Evolutionary conservation across 768 basidiomycete species (phyloP).

Genomic region (Hebeloma cylindrosporum): DNA sequence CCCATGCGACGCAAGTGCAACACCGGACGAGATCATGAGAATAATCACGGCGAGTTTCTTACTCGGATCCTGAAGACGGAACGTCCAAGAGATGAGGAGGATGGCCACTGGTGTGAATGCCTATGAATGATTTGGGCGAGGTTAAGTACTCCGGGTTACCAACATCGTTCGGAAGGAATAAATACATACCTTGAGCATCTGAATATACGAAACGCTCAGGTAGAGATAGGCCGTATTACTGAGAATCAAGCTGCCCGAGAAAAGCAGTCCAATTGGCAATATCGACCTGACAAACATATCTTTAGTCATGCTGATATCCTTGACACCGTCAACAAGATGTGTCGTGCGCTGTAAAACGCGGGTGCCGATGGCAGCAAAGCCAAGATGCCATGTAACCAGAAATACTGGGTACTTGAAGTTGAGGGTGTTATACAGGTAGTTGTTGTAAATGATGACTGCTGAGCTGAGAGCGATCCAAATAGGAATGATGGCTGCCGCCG

Average conservation of each 20-base stretch:
- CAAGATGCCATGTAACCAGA: constrained; percentile 86
- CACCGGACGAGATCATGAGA: constrained; percentile 86
- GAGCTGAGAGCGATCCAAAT: constrained; percentile 92
- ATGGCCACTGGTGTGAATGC: constrained; percentile 91
- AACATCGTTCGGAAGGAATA: not conserved
- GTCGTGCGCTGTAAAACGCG: constrained; percentile 84
- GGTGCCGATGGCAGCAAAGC: constrained; percentile 80
- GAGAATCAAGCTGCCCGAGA: constrained; percentile 87
- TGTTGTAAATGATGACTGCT: constrained; percentile 95
- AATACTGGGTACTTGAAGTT: constrained; percentile 91
- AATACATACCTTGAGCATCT: constrained; percentile 82
- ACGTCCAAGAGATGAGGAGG: constrained; percentile 89
- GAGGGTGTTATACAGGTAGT: constrained; percentile 80
- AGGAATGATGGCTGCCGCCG: constrained; percentile 76
- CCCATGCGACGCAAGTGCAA: constrained; percentile 86
- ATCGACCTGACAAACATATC: constrained; percentile 83
- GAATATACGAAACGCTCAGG: constrained; percentile 91
- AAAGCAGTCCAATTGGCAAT: constrained; percentile 90
- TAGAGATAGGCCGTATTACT: constrained; percentile 93
- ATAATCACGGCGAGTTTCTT: constrained; percentile 81
- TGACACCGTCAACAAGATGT: constrained; percentile 70
- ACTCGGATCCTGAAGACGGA: constrained; percentile 86
- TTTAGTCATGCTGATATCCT: constrained; percentile 77
- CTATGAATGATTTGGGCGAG: constrained; percentile 34
- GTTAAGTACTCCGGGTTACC: constrained; percentile 5